Conservation (phyloP, 352 stramenopile genomes). For the Phytophthora quininea region DNA sequence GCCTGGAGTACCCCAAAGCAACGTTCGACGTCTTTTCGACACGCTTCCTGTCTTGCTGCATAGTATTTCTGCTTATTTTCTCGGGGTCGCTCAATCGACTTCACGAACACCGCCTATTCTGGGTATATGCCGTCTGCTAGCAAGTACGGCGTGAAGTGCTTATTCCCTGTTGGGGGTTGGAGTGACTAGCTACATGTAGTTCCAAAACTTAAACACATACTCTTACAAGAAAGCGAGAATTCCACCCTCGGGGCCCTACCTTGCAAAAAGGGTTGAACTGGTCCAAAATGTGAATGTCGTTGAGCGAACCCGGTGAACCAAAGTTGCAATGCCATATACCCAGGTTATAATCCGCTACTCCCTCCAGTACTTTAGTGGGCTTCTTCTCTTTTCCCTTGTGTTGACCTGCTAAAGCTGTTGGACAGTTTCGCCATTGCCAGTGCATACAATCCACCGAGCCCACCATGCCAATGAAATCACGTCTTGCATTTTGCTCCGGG, state of each 20-base stretch:
- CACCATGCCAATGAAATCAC: constrained; percentile 7
- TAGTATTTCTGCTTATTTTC: constrained; percentile 14
- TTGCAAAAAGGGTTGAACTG: constrained; percentile 12
- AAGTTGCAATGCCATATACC: constrained; percentile 26
- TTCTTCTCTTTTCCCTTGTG: constrained; percentile 18
- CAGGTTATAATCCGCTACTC: constrained; percentile 16
- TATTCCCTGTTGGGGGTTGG: neutral
- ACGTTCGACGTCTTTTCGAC: constrained; percentile 20
- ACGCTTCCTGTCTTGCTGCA: constrained; percentile 11
- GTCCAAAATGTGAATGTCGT: constrained; percentile 24
- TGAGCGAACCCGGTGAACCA: constrained; percentile 14
- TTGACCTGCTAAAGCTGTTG: constrained; percentile 2
- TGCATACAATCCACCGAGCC: constrained; percentile 12
- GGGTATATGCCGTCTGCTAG: no score
- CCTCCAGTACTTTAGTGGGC: constrained; percentile 17
- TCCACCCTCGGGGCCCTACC: constrained; percentile 1
- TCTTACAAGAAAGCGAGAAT: neutral
- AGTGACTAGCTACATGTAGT: neutral
- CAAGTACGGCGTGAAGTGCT: constrained; percentile 13
- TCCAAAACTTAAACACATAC: neutral
- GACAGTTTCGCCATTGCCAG: constrained; percentile 4
- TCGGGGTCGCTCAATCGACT: constrained; percentile 10
- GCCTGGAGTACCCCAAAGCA: no score
- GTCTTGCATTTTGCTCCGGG: neutral
- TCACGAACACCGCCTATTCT: constrained; percentile 16